These are phyloP conservation scores for Dentipellis fragilis DNA, from an alignment of 768 basidiomycete species.

Conservation along the genomic window DNA sequence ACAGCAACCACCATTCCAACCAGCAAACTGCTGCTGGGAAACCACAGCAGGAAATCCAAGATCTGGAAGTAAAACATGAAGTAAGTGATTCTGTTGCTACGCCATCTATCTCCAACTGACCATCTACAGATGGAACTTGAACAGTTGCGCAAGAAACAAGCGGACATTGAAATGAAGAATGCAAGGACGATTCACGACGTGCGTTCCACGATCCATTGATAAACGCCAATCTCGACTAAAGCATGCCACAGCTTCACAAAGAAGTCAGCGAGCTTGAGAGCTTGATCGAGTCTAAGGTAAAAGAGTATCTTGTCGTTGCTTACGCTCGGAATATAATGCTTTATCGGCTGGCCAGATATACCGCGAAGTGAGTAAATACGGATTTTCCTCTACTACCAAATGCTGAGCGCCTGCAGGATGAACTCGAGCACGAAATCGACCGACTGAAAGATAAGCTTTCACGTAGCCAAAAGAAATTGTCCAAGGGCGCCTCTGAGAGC, in stretches of 20 bases:
- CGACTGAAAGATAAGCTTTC: conserved; percentile 61
- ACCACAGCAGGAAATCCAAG: conserved; percentile 33
- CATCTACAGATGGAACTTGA: conserved; percentile 49
- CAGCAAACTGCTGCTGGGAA: conserved; percentile 25
- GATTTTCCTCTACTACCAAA: neutral
- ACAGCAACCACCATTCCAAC: conserved; percentile 34
- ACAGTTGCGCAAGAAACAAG: conserved; percentile 56
- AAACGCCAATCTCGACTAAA: conserved; percentile 2
- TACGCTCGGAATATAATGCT: neutral
- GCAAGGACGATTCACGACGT: conserved; percentile 62
- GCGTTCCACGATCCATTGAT: conserved; percentile 17
- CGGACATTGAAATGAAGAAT: conserved; percentile 67
- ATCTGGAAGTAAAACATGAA: conserved; percentile 45
- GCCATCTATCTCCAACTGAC: neutral
- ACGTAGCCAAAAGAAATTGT: conserved; percentile 48
- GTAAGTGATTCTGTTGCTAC: conserved; percentile 20
- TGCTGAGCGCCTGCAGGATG: conserved; percentile 42
- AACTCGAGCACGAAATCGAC: conserved; percentile 79
- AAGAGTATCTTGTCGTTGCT: conserved; percentile 1
- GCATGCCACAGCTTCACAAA: conserved; percentile 58
- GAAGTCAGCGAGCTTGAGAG: conserved; percentile 90
- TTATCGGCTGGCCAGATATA: conserved; percentile 49
- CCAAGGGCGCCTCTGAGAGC: conserved; percentile 29
- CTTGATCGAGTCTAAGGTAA: conserved; percentile 88
- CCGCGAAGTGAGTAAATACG: conserved; percentile 47